Evolutionary conservation across 1,284 basidiomycete genomes (phyloP).

Genomic region (Ustilago crameri): DNA sequence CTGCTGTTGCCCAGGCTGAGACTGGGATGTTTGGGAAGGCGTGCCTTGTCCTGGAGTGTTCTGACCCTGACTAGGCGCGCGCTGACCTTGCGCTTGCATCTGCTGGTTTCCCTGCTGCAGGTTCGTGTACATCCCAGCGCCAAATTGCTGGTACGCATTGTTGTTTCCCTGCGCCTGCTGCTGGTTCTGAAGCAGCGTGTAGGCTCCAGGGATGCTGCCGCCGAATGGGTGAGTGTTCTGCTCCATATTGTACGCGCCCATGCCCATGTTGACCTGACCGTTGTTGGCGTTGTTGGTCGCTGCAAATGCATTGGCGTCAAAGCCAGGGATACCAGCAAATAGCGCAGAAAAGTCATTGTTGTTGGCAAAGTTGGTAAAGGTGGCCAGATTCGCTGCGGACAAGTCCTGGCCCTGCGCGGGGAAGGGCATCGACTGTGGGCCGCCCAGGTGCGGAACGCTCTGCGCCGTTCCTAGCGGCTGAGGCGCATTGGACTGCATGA

Average conservation of each 20-base stretch:
- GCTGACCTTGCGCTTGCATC: conserved; percentile 23
- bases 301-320: conserved; percentile 30
- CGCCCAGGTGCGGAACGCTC: conserved; percentile 54
- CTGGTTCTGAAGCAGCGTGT: conserved; percentile 50
- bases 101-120: conserved; percentile 28
- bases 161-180: conserved; percentile 22
- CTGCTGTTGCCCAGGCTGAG: conserved; percentile 4
- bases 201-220: conserved; percentile 53
- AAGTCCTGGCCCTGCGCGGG: conserved; percentile 35
- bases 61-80: conserved; percentile 15
- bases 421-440: conserved; percentile 60
- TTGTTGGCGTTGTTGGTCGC: conserved; percentile 22
- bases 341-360: conserved; percentile 36
- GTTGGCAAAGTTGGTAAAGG: conserved; percentile 34
- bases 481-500: conserved; percentile 37
- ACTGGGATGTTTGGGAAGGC: conserved; percentile 16
- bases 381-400: conserved; percentile 21
- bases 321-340: conserved; percentile 44
- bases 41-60: conserved; percentile 11
- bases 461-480: conserved; percentile 49
- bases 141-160: conserved; percentile 14
- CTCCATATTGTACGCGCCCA: conserved; percentile 43
- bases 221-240: conserved; percentile 54
- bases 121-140: conserved; percentile 16
- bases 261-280: conserved; percentile 30